These are phyloP conservation scores for Venturia asperata DNA, from an alignment of 2,329 filamentous ascomycete species.

Conservation along the genomic window DNA sequence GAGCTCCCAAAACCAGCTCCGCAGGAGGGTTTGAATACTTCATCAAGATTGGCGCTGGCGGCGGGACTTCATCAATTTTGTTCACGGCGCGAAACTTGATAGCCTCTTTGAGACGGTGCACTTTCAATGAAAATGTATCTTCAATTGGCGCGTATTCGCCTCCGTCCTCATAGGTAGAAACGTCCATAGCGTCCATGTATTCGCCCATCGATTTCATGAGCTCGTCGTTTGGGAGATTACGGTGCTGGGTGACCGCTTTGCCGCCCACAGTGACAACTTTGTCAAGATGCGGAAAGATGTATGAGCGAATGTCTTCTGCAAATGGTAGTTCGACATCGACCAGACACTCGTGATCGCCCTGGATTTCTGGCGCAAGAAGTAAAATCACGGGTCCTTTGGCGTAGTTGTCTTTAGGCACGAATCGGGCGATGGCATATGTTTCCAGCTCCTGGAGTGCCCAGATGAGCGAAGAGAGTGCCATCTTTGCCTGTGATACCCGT, in stretches of 20 bases:
- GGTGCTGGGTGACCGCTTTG: conserved; percentile 70
- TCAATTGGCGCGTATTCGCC: conserved; percentile 70
- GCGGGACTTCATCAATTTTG: conserved; percentile 56
- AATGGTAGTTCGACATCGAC: conserved; percentile 89
- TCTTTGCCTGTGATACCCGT: not conserved
- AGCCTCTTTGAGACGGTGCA: conserved; percentile 85
- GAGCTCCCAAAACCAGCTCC: conserved; percentile 54
- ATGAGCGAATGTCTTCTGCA: conserved; percentile 83
- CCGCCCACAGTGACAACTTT: conserved; percentile 82
- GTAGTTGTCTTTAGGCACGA: conserved; percentile 70
- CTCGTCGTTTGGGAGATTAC: conserved; percentile 69
- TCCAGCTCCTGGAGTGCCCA: conserved; percentile 80
- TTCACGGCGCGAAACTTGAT: conserved; percentile 76
- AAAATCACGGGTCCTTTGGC: conserved; percentile 65
- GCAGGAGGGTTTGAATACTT: conserved; percentile 67
- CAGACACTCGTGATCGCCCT: conserved; percentile 67
- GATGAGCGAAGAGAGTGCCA: conserved; percentile 83
- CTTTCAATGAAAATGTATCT: conserved; percentile 72
- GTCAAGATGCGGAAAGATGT: conserved; percentile 85
- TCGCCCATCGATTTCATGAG: conserved; percentile 77
- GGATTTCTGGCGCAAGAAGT: conserved; percentile 72
- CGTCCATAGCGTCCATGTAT: conserved; percentile 89
- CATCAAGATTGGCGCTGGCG: conserved; percentile 56
- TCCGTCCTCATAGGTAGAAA: conserved; percentile 66
- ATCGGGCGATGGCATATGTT: conserved; percentile 75